Evolutionary conservation across 352 stramenopile species (phyloP), one percentile per base, ranked within the genome.

Genomic region (Elongisporangium prolatum): DNA sequence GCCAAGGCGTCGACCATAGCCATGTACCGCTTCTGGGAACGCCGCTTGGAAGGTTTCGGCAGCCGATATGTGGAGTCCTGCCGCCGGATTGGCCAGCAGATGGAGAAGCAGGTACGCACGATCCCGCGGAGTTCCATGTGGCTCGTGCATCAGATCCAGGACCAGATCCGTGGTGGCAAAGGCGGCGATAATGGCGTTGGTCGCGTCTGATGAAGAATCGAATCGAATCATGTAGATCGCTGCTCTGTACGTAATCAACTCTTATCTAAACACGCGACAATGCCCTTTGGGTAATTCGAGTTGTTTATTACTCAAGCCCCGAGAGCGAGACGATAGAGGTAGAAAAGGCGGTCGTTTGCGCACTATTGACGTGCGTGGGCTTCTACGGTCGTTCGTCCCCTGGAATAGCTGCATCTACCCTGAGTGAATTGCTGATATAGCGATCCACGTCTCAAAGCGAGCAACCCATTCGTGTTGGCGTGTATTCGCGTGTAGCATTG

Each of bases 11-110:
- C 76, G 56, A 64, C 66, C 21, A 64, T 68, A 4, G 74, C 76
- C 49, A 86, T 90, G 68, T 87, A 87, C 67, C 81, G 76, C 44
- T 90, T 90, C 59, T 88, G 80, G 80, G 77, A 77, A 28, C 69
- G 76, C 34, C 77, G 76, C 17, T 66, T 90, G 37, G 76, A 88
- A 47, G 78, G 78, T 21, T 84, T 90, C 50, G 65, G 78, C 55
- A 76, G 85, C 21, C 70, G 80, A 7, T 90, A 90, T 60, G 52
- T 85, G 54, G 80, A 88, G n/a, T 90, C 78, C 40, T 90, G 80
- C 49, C 56, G 63, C 47, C 72, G 74, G 48, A 57, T 88, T n/a
- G 65, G 80, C 4, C 64, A 65, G 22, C 80, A 90, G 60, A 90
- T 90, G 80, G 65, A 86, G 51, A 88, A 85, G 63, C 77, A 88